Evolutionary conservation across 805 yeast species (phyloP).

Genomic region (Sugiyamaella floridensis): DNA sequence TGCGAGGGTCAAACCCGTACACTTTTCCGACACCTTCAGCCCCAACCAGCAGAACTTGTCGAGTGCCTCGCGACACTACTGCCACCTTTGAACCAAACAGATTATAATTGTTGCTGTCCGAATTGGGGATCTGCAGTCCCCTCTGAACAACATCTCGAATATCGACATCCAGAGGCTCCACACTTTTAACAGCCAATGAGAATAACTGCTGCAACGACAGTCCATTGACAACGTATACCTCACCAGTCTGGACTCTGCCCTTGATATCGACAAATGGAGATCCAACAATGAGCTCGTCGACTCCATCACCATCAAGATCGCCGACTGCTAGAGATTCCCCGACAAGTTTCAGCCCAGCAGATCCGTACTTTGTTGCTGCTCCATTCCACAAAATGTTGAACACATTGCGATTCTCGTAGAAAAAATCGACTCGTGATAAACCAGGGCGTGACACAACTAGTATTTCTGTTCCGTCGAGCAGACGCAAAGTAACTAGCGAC

Average conservation of each 20-base stretch:
- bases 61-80: conserved; percentile 16
- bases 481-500: conserved; percentile 28
- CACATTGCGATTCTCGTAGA: conserved; percentile 21
- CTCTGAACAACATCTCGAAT: conserved; percentile 11
- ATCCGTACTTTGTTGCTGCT: conserved; percentile 32
- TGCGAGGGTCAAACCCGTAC: conserved; percentile 29
- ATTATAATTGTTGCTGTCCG: conserved; percentile 30
- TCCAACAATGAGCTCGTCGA: conserved; percentile 39
- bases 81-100: conserved; percentile 38
- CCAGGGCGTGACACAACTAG: conserved; percentile 51
- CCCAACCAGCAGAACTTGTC: conserved; percentile 30
- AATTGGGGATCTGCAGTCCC: conserved; percentile 9
- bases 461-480: conserved; percentile 28
- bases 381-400: conserved; percentile 26
- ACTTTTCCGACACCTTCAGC: conserved; percentile 36
- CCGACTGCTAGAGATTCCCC: conserved; percentile 32
- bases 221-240: conserved; percentile 32
- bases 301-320: conserved; percentile 35
- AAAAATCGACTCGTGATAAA: conserved; percentile 37
- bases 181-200: conserved; percentile 6
- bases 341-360: conserved; percentile 38
- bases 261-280: conserved; percentile 37
- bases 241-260: conserved; percentile 33
- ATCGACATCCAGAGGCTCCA: conserved; percentile 9
- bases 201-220: conserved; percentile 16